Base-by-base conservation (phyloP, 768 basidiomycete species). In the Lentinula aciculospora region DNA sequence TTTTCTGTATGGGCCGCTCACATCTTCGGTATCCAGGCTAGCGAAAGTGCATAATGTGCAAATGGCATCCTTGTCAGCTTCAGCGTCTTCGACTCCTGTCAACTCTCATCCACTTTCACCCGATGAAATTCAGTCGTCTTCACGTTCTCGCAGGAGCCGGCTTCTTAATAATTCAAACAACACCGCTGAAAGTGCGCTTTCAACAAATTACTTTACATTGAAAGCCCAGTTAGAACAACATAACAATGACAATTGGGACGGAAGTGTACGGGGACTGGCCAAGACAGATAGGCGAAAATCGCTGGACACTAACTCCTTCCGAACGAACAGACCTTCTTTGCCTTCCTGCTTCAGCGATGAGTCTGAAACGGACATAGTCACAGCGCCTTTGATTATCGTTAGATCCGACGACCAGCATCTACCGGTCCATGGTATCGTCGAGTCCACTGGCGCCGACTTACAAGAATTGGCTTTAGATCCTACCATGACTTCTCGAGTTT, bases 51-150 rank as follows among this genome's bases (percentile, higher is more conserved):
- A n/a, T n/a, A n/a, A n/a, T n/a, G n/a, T n/a, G n/a, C n/a, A 17
- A 44, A 47, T 47, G 46, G 10, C 46, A 25, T 47, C 46, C 27
- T 29, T n/a, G 8, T 31, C 46, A 47, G 28, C 46, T 47, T 47
- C 46, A 19, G 28, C n/a, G 1, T 47, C 28, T 40, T 53, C 77
- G 67, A 86, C 81, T 5, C 82, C 84, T 23, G 85, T 86, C 21
- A 75, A 91, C 60, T 82, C 82, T 0, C 90, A 92, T 65, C 90
- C 90, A 36, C 80, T 92, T 23, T 82, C 81, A 3, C 76, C 76
- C 7, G 86, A 88, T 31, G 81, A 84, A 31, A 62, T 63, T 25
- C 68, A 76, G 17, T 36, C 62, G 19, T 46, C 63, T 13, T 37
- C 29, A 9, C 60, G 61, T 19, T 50, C 57, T 34, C 44, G 56